These are phyloP conservation scores for Scalesia atractyloides DNA, from an alignment of 129 eudicot genomes.

Conservation along the genomic window DNA sequence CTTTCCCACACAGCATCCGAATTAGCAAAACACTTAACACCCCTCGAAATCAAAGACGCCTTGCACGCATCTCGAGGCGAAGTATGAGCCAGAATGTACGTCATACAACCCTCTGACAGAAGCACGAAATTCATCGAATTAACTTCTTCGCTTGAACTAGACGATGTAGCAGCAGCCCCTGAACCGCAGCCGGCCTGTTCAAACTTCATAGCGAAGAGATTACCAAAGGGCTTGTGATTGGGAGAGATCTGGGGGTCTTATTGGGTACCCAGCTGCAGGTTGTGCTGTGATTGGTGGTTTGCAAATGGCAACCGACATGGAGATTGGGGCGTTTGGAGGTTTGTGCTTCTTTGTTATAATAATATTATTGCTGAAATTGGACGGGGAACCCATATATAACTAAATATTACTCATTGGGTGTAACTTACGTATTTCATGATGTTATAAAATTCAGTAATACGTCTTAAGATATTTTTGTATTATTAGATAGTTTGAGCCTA, in stretches of 20 bases:
- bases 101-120: slow-evolving; percentile 55
- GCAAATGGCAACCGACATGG: slow-evolving; percentile 26
- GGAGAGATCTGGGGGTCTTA: slow-evolving; percentile 32
- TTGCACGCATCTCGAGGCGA: slow-evolving; percentile 61
- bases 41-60: slow-evolving; percentile 37
- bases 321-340: slow-evolving; percentile 20
- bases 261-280: not conserved
- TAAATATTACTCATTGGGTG: not conserved
- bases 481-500: too few relatives aligned
- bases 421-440: not conserved
- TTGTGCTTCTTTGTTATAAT: too few relatives aligned
- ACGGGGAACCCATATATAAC: not conserved
- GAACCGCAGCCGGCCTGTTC: not conserved
- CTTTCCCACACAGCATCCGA: slow-evolving; percentile 60
- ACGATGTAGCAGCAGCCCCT: not conserved
- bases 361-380: not conserved
- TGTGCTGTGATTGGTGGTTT: slow-evolving; percentile 25
- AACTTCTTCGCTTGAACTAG: not conserved
- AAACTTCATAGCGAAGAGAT: slow-evolving; percentile 2
- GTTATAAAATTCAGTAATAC: too few relatives aligned
- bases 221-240: not conserved
- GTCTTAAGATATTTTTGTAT: too few relatives aligned
- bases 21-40: slow-evolving; percentile 47
- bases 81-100: slow-evolving; percentile 45
- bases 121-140: slow-evolving; percentile 5